A percentile compares a stretch with the other conserved stretches of the same genome.
Conservation (phyloP, 192 early-diverging fungal genomes). For the Entrophospora sp. region DNA sequence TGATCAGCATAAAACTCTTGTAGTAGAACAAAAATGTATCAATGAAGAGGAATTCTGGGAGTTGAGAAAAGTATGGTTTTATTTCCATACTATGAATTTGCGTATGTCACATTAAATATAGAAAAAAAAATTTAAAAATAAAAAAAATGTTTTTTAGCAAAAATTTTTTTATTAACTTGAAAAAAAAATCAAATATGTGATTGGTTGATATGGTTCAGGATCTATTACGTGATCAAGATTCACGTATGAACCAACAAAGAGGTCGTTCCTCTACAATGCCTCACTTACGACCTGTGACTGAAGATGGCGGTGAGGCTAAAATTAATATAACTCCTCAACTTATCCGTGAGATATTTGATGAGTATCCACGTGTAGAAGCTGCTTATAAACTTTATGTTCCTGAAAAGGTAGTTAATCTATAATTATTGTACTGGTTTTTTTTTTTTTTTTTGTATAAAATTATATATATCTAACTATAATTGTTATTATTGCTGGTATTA, state of each 20-base stretch:
- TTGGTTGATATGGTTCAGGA: conserved; percentile 27
- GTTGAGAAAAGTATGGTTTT: conserved; percentile 50
- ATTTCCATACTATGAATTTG: not conserved
- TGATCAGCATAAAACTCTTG: conserved; percentile 7
- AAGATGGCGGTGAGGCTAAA: conserved; percentile 71
- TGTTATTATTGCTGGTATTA: no score
- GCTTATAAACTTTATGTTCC: conserved; percentile 8
- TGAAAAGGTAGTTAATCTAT: not conserved
- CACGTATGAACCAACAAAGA: conserved; percentile 63
- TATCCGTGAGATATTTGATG: conserved; percentile 79
- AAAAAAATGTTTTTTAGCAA: conserved; percentile 23
- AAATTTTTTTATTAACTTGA: not conserved
- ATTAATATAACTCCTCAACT: conserved; percentile 84
- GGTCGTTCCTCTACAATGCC: conserved; percentile 71
- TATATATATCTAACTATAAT: not conserved
- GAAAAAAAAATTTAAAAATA: no score
- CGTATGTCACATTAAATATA: no score
- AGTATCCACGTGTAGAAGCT: conserved; percentile 67
- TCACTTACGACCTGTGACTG: conserved; percentile 51
- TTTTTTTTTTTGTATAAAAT: not conserved
- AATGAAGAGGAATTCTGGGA: conserved; percentile 94
- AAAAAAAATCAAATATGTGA: not conserved
- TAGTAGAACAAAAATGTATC: conserved; percentile 1
- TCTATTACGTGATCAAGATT: conserved; percentile 63
- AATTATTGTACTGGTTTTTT: not conserved